These are phyloP conservation scores for Xerocomellus dryophilus DNA, from an alignment of 768 basidiomycete species.

Conservation along the genomic window DNA sequence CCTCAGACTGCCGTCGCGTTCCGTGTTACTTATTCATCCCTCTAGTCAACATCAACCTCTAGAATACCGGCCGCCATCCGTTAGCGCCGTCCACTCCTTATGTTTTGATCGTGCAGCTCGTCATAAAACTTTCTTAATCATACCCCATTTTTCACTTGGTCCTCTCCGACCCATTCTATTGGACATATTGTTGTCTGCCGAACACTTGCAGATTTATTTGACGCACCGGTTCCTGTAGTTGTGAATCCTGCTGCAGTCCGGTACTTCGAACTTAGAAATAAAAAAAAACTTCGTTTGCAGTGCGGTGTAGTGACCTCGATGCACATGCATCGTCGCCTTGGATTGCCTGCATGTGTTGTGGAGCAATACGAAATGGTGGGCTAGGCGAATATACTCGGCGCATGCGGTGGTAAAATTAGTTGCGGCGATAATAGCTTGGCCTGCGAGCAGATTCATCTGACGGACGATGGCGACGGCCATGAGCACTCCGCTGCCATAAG, in stretches of 20 bases:
- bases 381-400: too few relatives aligned
- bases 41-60: conserved; percentile 21
- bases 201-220: background rate
- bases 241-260: background rate
- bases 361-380: too few relatives aligned
- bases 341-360: background rate
- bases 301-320: background rate
- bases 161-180: background rate
- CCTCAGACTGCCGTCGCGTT: background rate
- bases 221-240: background rate
- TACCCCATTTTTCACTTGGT: conserved; percentile 10
- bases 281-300: background rate
- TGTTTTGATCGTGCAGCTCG: background rate
- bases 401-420: background rate
- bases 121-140: conserved; percentile 8
- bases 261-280: background rate
- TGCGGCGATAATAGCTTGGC: too few relatives aligned
- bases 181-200: background rate
- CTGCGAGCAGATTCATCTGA: too few relatives aligned
- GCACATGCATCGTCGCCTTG: background rate
- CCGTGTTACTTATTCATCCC: background rate
- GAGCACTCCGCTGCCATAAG: background rate
- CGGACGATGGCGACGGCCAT: background rate
- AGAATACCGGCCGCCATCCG: background rate
- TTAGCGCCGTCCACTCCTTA: conserved; percentile 19